A percentile compares a stretch with the other conserved stretches of the same genome.
Conservation (phyloP, 805 yeast genomes). For the Metschnikowia drakensbergensis region DNA sequence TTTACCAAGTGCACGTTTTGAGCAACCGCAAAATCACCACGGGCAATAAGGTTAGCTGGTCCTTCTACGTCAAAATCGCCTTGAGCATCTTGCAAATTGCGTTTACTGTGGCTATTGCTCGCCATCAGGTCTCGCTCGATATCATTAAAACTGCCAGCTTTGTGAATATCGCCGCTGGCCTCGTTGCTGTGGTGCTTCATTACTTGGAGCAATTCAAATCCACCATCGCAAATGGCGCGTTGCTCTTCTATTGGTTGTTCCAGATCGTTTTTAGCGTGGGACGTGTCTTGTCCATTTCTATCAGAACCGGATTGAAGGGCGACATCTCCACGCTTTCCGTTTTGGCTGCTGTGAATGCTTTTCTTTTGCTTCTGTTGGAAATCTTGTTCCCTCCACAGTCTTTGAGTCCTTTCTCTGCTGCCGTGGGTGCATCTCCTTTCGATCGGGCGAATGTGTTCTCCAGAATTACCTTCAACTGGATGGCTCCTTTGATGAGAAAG, state of each 20-base stretch:
- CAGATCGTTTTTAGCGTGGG: conserved; percentile 45
- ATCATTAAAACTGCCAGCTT: conserved; percentile 25
- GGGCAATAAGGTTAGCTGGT: conserved; percentile 32
- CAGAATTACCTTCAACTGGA: conserved; percentile 81
- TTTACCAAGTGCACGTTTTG: conserved; percentile 30
- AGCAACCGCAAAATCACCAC: conserved; percentile 29
- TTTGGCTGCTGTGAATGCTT: conserved; percentile 35
- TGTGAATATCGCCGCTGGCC: conserved; percentile 38
- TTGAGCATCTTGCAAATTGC: conserved; percentile 38
- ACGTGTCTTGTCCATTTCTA: conserved; percentile 38
- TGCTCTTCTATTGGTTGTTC: conserved; percentile 75
- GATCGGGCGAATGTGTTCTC: conserved; percentile 57
- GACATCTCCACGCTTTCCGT: conserved; percentile 24
- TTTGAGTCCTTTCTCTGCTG: conserved; percentile 3
- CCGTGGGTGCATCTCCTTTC: conserved; percentile 15
- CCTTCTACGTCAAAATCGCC: conserved; percentile 41
- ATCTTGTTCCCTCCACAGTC: conserved; percentile 32
- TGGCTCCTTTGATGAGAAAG: conserved; percentile 75
- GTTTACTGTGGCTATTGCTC: conserved; percentile 26
- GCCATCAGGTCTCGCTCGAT: conserved; percentile 13
- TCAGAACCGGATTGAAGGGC: conserved; percentile 30
- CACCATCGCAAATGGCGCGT: conserved; percentile 59
- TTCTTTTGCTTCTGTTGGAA: conserved; percentile 45
- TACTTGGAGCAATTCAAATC: conserved; percentile 69
- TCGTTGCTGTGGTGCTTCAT: conserved; percentile 55